phyloP scores from a whole-genome alignment of 1,139 yeast species.

The Hanseniaspora sp. region DNA sequence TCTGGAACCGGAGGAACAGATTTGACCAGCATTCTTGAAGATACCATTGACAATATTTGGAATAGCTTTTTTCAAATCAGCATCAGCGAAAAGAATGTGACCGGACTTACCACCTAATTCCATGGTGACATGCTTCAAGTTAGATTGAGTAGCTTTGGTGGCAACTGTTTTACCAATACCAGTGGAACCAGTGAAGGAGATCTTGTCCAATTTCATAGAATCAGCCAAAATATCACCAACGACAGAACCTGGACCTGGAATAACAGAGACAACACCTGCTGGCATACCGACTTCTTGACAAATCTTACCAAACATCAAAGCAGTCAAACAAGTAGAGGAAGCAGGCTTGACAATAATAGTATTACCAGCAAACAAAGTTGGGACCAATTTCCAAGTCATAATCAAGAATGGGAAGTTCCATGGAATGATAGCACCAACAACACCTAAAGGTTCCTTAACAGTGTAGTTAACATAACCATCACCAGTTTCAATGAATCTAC shows the following conservation, averaged over 20 bases:
- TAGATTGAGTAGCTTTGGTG: slow-evolving; percentile 53
- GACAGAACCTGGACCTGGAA: slow-evolving; percentile 63
- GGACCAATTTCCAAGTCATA: slow-evolving; percentile 73
- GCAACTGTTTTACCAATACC: slow-evolving; percentile 61
- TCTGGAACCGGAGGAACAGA: slow-evolving; percentile 80
- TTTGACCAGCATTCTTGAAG: slow-evolving; percentile 75
- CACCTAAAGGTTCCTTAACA: slow-evolving; percentile 66
- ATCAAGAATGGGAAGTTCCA: slow-evolving; percentile 83
- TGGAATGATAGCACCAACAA: slow-evolving; percentile 80
- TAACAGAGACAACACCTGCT: slow-evolving; percentile 64
- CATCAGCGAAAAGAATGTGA: slow-evolving; percentile 62
- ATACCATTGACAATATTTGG: slow-evolving; percentile 50
- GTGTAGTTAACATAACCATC: slow-evolving; percentile 52
- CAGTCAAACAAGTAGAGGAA: slow-evolving; percentile 67
- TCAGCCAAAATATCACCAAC: slow-evolving; percentile 63
- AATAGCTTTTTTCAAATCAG: slow-evolving; percentile 53
- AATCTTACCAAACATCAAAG: slow-evolving; percentile 52
- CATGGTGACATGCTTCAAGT: slow-evolving; percentile 68
- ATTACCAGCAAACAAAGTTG: slow-evolving; percentile 74
- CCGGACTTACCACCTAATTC: slow-evolving; percentile 86
- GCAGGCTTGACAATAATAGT: slow-evolving; percentile 66
- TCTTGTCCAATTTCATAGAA: slow-evolving; percentile 61
- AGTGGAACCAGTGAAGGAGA: slow-evolving; percentile 79
- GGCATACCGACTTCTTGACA: slow-evolving; percentile 66
- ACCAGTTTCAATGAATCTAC: slow-evolving; percentile 56